A percentile compares a stretch with the other conserved stretches of the same genome.
Conservation (phyloP, 768 basidiomycete genomes). For the Guyanaporus albipodus region DNA sequence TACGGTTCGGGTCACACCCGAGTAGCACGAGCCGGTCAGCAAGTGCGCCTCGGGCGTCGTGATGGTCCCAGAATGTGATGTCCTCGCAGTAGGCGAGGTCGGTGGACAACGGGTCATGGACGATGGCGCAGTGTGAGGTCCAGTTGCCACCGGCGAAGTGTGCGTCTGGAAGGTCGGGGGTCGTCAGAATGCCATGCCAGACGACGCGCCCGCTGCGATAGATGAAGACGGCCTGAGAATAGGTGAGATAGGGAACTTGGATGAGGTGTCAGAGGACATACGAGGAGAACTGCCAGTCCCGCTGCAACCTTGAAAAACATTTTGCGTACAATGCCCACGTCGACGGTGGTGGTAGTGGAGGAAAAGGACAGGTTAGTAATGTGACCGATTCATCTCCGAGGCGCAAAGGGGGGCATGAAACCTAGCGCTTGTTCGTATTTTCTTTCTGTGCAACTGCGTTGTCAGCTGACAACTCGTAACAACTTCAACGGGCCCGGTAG, state of each 20-base stretch:
- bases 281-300: conserved; percentile 6
- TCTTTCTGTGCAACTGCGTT: too few species aligned
- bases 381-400: too few species aligned
- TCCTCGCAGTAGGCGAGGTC: conserved; percentile 58
- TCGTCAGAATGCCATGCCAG: conserved; percentile 40
- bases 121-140: conserved; percentile 40
- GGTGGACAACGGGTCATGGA: conserved; percentile 32
- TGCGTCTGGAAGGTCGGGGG: conserved; percentile 43
- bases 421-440: too few species aligned
- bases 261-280: neutral
- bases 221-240: conserved; percentile 37
- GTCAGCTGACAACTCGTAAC: too few species aligned
- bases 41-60: conserved; percentile 36
- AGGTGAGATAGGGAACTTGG: neutral
- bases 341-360: too few species aligned
- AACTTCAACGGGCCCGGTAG: too few species aligned
- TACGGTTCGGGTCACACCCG: conserved; percentile 42
- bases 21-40: conserved; percentile 43
- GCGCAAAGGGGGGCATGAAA: too few species aligned
- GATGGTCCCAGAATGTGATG: conserved; percentile 59
- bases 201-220: conserved; percentile 44
- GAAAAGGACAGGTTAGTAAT: too few species aligned
- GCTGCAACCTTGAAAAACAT: conserved; percentile 16
- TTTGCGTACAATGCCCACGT: too few species aligned
- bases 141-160: conserved; percentile 53